Evolutionary conservation across 208 protist species (phyloP), one percentile per base, ranked within the genome.

Genomic region (Trypanosoma rangeli): DNA sequence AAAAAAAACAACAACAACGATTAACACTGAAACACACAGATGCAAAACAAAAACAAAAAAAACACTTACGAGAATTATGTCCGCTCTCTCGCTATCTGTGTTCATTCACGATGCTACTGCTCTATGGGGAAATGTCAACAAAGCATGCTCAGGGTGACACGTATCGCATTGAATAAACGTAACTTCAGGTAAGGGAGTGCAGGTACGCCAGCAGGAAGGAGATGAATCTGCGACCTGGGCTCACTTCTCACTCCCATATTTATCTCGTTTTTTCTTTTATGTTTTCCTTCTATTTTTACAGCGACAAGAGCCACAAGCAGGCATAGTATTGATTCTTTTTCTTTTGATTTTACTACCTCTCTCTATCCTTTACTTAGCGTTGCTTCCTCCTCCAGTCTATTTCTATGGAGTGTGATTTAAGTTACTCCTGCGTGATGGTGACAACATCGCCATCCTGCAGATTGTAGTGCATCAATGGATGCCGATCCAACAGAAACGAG

Each of bases 381-480:
- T 46, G 13, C 42, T 18, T 46, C 42, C 42, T 46, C 42, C 13
- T 46, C 18, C 44, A 61, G 1, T 24, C 4, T 26, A n/a, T 60
- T 39, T 28, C 18, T 28, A 56, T 64, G 44, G 20, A 24, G 39
- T 46, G 8, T 33, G 13, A 46, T 46, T 46, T 46, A 16, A 46
- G 15, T 74, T 85, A 96, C 20, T 94, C 84, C 15, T 93, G 81
- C 5, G 74, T 68, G 10, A 96, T 85, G 29, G 90, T 85, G 15
- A 96, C 84, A 22, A 90, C 65, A 59, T 87, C 83, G 18, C 82
- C 85, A 33, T 79, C 69, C 71, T 85, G 67, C 24, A 93, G 78
- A 16, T 83, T 70, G 73, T 96, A 96, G 80, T 96, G 80, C 4
- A 56, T 26, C 26, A 96, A 58, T 10, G 78, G 68, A 73, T 96